Conservation (phyloP, 2,329 filamentous ascomycete species). For the Helotiales sp. region DNA sequence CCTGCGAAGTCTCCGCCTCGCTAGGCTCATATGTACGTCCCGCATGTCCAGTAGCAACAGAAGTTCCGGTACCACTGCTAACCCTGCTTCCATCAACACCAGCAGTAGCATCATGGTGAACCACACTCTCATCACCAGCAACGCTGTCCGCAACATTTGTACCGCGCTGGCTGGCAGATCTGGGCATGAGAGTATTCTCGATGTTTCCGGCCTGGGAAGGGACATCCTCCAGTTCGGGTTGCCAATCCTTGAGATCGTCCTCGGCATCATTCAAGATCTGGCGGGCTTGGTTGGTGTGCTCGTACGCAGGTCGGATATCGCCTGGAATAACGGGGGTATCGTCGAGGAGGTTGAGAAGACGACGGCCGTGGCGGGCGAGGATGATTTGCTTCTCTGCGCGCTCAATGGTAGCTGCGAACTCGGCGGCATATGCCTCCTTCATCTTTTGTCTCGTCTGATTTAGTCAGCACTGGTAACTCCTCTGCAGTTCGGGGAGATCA, state of each 20-base stretch:
- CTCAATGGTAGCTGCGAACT: constrained; percentile 91
- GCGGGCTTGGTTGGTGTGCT: constrained; percentile 68
- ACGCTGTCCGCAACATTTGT: constrained; percentile 23
- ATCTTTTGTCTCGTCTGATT: constrained; percentile 87
- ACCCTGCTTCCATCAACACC: constrained; percentile 31
- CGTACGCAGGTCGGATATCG: constrained; percentile 73
- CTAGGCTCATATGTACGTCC: constrained; percentile 25
- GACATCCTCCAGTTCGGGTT: constrained; percentile 41
- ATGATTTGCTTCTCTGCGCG: constrained; percentile 97
- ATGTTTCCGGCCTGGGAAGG: constrained; percentile 28
- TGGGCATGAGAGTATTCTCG: constrained; percentile 29
- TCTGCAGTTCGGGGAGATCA: neutral
- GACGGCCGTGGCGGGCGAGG: constrained; percentile 86
- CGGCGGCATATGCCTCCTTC: constrained; percentile 89
- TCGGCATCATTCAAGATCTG: constrained; percentile 93
- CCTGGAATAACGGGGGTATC: constrained; percentile 90
- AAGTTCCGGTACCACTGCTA: constrained; percentile 35
- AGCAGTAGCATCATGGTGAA: constrained; percentile 17
- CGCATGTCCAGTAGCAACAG: constrained; percentile 31
- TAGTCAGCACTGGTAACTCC: constrained; percentile 11
- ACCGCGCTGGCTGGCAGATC: constrained; percentile 19
- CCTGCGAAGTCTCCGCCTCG: constrained; percentile 23
- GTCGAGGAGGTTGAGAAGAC: constrained; percentile 83
- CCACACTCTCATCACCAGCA: constrained; percentile 27
- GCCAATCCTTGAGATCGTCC: constrained; percentile 82